Evolutionary conservation across 768 basidiomycete species (phyloP), one percentile per base, ranked within the genome.

Genomic region (Termitomyces sp.): DNA sequence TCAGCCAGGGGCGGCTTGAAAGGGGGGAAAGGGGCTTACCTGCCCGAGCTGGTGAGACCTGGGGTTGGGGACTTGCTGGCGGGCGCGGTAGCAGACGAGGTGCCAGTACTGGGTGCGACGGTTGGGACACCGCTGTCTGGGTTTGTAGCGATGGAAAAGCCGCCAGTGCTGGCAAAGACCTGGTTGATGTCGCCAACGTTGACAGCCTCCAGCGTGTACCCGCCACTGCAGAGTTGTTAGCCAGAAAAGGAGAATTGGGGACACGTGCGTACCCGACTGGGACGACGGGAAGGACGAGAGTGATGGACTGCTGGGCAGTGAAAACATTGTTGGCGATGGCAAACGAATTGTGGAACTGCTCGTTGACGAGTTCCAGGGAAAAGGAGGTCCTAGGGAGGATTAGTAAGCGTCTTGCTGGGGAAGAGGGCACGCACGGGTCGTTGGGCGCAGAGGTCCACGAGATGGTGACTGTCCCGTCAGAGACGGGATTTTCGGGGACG

Each of bases 241-340:
- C n/a, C n/a, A n/a, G n/a, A n/a, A n/a, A n/a, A n/a, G n/a, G n/a
- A n/a, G n/a, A n/a, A n/a, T n/a, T n/a, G n/a, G n/a, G n/a, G n/a
- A n/a, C n/a, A n/a, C n/a, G n/a, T n/a, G n/a, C n/a, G 48, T 18
- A 87, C 86, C 70, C 72, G 10, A 56, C 59, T 9, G 79, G 78
- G 28, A 87, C 75, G 20, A 72, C 51, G 18, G 84, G 84, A 4
- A 87, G 58, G 0, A 52, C 40, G n/a, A 87, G 14, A 0, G 72
- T 74, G 2, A 80, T 1, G 1, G 62, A 38, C 72, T 5, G 53
- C 13, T 1, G 70, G 42, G 0, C 6, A 0, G 81, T 73, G 22
- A 72, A 57, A 2, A 88, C 72, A 58, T 81, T 83, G 75, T 79
- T 85, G 13, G 76, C 79, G 55, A 88, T 75, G 47, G 80, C 85